Evolutionary conservation across 306 rosid genomes (phyloP).

Genomic region (Glycyrrhiza uralensis): DNA sequence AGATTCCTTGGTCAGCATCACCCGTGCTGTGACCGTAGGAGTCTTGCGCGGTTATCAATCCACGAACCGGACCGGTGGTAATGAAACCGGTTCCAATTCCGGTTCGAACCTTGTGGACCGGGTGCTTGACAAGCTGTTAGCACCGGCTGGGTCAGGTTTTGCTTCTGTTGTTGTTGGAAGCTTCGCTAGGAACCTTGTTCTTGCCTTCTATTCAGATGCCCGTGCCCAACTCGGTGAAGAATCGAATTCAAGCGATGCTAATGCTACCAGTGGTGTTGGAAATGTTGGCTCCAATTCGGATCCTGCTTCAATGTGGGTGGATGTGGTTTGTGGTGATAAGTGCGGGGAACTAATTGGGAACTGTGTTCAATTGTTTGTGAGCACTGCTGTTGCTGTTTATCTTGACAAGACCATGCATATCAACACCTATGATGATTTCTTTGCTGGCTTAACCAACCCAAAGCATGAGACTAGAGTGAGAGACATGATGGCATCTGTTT

Average conservation of each 20-base stretch:
- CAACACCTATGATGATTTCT: conserved; percentile 67
- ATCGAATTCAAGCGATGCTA: conserved; percentile 16
- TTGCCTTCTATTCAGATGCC: conserved; percentile 41
- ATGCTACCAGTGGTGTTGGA: neutral
- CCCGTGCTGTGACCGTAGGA: conserved; percentile 56
- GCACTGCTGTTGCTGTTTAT: conserved; percentile 71
- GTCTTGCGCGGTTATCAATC: conserved; percentile 48
- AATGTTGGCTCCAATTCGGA: conserved; percentile 22
- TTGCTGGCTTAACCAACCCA: conserved; percentile 76
- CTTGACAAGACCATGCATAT: conserved; percentile 83
- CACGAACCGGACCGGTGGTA: neutral
- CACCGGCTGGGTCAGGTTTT: conserved; percentile 68
- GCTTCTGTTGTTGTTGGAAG: conserved; percentile 76
- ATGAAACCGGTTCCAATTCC: conserved; percentile 12
- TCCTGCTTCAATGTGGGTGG: conserved; percentile 43
- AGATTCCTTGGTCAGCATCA: conserved; percentile 48
- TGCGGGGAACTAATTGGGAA: conserved; percentile 59
- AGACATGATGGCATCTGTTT: conserved; percentile 55
- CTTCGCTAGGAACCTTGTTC: conserved; percentile 71
- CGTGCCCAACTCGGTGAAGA: conserved; percentile 30
- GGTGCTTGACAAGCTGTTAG: conserved; percentile 53
- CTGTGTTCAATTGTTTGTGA: conserved; percentile 68
- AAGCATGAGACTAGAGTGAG: conserved; percentile 58
- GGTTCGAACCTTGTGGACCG: conserved; percentile 38
- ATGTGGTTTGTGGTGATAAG: conserved; percentile 45